These are phyloP conservation scores for Purpureocillium takamizusanense DNA, from an alignment of 2,329 filamentous ascomycete genomes.

Conservation along the genomic window DNA sequence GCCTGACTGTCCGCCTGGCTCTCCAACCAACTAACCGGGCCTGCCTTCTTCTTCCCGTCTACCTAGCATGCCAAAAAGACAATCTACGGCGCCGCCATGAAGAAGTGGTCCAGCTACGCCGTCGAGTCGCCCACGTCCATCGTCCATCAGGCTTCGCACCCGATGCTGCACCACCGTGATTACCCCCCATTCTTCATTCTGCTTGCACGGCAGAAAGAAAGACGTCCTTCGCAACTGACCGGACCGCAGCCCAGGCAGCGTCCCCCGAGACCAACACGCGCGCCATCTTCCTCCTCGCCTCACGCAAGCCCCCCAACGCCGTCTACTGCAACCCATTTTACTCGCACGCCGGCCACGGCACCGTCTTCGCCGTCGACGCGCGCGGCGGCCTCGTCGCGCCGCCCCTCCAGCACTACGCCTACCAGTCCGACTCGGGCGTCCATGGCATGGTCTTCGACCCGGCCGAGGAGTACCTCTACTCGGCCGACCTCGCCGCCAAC, in stretches of 20 bases:
- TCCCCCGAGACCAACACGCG: conserved; percentile 69
- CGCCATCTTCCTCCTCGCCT: conserved; percentile 81
- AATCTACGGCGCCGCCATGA: conserved; percentile 86
- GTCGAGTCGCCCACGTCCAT: conserved; percentile 71
- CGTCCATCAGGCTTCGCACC: conserved; percentile 62
- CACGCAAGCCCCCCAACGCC: conserved; percentile 65
- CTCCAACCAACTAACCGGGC: too few species aligned
- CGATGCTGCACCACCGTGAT: conserved; percentile 68
- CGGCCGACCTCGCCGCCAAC: conserved; percentile 68
- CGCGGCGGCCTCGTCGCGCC: conserved; percentile 41
- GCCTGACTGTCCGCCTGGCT: background rate
- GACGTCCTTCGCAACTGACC: too few species aligned
- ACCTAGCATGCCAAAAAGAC: conserved; percentile 75
- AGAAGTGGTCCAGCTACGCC: conserved; percentile 80
- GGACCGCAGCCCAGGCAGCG: conserved; percentile 51
- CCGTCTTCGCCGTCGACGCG: conserved; percentile 57
- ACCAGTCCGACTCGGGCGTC: conserved; percentile 61
- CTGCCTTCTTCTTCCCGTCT: too few species aligned
- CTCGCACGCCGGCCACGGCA: conserved; percentile 71
- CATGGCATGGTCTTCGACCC: conserved; percentile 79
- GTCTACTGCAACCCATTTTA: conserved; percentile 92
- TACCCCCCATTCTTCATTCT: conserved; percentile 8
- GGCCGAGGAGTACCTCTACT: conserved; percentile 66
- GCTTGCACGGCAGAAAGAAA: background rate
- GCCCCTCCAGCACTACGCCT: conserved; percentile 65